These are phyloP conservation scores for Lactarius sanguifluus DNA, from an alignment of 768 basidiomycete genomes.

Conservation along the genomic window DNA sequence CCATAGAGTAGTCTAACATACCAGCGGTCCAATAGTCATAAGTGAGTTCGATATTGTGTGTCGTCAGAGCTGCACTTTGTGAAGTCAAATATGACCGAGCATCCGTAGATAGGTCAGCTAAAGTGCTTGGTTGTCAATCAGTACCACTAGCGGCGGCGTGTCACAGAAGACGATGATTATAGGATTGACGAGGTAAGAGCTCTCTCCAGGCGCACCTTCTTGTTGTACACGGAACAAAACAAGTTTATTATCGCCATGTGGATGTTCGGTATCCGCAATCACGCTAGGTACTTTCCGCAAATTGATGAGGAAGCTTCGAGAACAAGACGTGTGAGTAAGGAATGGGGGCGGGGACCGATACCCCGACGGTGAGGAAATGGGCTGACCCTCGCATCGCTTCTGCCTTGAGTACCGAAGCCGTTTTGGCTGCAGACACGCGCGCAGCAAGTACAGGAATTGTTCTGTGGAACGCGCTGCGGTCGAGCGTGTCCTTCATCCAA, in stretches of 20 bases:
- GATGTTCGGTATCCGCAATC: slow-evolving; percentile 48
- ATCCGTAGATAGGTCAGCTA: slow-evolving; percentile 66
- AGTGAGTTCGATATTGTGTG: slow-evolving; percentile 61
- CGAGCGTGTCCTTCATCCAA: slow-evolving; percentile 53
- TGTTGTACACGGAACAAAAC: slow-evolving; percentile 62
- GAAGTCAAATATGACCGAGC: slow-evolving; percentile 54
- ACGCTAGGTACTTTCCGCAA: slow-evolving; percentile 68
- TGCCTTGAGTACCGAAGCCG: slow-evolving; percentile 56
- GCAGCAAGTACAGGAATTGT: slow-evolving; percentile 67
- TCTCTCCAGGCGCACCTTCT: slow-evolving; percentile 49
- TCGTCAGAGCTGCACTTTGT: slow-evolving; percentile 56
- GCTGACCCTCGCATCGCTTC: slow-evolving; percentile 56
- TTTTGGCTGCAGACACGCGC: slow-evolving; percentile 56
- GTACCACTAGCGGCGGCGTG: neutral
- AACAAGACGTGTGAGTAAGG: neutral
- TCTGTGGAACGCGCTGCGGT: slow-evolving; percentile 64
- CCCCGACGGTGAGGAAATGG: neutral
- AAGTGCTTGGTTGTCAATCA: slow-evolving; percentile 39
- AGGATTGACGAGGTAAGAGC: neutral
- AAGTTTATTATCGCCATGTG: slow-evolving; percentile 51
- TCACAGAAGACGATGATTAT: neutral
- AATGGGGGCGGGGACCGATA: neutral
- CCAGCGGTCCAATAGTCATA: slow-evolving; percentile 92
- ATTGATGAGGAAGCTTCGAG: slow-evolving; percentile 60
- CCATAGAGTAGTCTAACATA: slow-evolving; percentile 36